A percentile compares a stretch with the other conserved stretches of the same genome.
These are phyloP conservation scores for Priceomyces castillae DNA, from an alignment of 805 yeast species.

Conservation along the genomic window DNA sequence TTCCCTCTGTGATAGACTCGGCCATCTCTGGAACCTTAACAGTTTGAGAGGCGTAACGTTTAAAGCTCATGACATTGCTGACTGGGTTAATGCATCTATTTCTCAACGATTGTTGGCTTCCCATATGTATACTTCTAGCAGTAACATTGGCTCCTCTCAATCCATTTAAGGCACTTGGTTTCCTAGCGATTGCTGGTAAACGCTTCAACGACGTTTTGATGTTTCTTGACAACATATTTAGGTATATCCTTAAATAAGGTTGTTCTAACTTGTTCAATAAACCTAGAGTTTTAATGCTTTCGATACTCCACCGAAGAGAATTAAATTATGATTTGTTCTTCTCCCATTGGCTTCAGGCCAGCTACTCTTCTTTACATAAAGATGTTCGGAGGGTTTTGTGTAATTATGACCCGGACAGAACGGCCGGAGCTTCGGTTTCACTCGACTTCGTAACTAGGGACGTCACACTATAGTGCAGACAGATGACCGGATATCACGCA, in stretches of 20 bases:
- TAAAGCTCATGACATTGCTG: conserved; percentile 21
- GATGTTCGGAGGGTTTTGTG: conserved; percentile 2
- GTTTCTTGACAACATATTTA: conserved; percentile 34
- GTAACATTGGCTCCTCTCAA: conserved; percentile 13
- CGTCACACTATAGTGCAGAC: neutral
- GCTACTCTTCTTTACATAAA: neutral
- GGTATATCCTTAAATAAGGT: neutral
- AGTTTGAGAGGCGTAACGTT: conserved; percentile 39
- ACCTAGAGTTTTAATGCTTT: neutral
- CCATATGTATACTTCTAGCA: conserved; percentile 19
- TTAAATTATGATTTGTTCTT: conserved; percentile 5
- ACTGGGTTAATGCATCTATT: conserved; percentile 10
- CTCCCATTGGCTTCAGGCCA: conserved; percentile 4
- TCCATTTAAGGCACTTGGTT: conserved; percentile 10
- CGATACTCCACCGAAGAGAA: neutral
- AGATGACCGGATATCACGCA: neutral
- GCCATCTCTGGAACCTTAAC: conserved; percentile 99
- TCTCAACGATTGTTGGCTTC: conserved; percentile 6
- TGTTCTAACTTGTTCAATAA: neutral
- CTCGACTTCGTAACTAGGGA: neutral
- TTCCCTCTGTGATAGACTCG: conserved; percentile 96
- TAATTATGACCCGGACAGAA: conserved; percentile 1
- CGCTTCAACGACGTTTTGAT: conserved; percentile 29
- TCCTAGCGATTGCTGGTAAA: conserved; percentile 18
- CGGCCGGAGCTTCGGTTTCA: neutral